phyloP scores from a whole-genome alignment of 148 eudicot species.

The Rhododendron vialii region DNA sequence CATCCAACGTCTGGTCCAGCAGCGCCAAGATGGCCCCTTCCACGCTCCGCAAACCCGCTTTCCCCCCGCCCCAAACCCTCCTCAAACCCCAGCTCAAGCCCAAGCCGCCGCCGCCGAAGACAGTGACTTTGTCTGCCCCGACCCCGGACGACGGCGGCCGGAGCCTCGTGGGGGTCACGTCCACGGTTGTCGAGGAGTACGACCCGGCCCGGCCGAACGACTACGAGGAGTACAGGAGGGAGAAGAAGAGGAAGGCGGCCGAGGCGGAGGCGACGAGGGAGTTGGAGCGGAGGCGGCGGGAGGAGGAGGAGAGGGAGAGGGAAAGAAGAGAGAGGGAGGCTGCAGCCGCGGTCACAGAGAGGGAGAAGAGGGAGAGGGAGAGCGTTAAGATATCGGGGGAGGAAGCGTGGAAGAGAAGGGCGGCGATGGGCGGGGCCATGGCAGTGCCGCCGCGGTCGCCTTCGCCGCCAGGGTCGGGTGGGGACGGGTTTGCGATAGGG shows the following conservation, averaged over 20 bases:
- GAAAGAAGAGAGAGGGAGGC: slow-evolving; percentile 38
- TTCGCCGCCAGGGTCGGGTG: slow-evolving; percentile 33
- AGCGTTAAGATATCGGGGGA: slow-evolving; percentile 63
- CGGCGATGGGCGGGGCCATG: slow-evolving; percentile 49
- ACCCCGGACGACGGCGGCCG: slow-evolving; percentile 7
- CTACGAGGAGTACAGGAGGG: slow-evolving; percentile 78
- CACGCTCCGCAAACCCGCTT: slow-evolving; percentile 75
- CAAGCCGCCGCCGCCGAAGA: slow-evolving; percentile 19
- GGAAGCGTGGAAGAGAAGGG: slow-evolving; percentile 84
- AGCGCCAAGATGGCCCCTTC: slow-evolving; percentile 87
- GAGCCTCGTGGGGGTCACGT: slow-evolving; percentile 52
- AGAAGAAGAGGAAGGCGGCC: slow-evolving; percentile 52
- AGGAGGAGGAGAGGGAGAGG: slow-evolving; percentile 47
- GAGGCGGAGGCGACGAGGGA: slow-evolving; percentile 54
- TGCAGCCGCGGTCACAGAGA: slow-evolving; percentile 17
- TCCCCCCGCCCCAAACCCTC: slow-evolving; percentile 47
- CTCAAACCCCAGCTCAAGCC: slow-evolving; percentile 37
- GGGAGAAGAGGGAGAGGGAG: slow-evolving; percentile 18
- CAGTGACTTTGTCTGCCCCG: not conserved
- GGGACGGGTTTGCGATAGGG: slow-evolving; percentile 70
- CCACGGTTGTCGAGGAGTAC: slow-evolving; percentile 70
- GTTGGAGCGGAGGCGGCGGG: slow-evolving; percentile 39
- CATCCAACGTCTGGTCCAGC: slow-evolving; percentile 67
- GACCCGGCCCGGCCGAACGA: slow-evolving; percentile 86
- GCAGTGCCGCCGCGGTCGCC: slow-evolving; percentile 27